Evolutionary conservation across 1,284 basidiomycete genomes (phyloP).

Genomic region (Ustilago hordei): DNA sequence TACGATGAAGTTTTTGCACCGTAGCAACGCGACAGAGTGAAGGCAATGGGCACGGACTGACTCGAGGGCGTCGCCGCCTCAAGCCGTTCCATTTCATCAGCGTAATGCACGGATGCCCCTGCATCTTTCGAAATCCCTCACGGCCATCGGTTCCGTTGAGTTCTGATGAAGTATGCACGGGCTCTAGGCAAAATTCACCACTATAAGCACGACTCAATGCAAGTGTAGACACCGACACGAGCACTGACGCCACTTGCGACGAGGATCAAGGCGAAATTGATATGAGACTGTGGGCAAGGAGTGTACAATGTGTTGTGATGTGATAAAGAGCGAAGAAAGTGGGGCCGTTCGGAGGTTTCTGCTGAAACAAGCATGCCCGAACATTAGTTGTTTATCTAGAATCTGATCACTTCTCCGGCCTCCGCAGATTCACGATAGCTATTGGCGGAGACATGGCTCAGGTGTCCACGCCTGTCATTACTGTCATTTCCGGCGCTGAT

Average conservation of each 20-base stretch:
- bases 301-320: background rate
- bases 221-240: background rate
- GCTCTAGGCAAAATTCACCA: background rate
- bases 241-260: background rate
- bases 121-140: background rate
- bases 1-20: background rate
- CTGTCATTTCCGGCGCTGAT: background rate
- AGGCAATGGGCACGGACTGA: background rate
- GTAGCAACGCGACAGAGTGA: background rate
- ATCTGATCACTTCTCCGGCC: conserved; percentile 33
- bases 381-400: conserved; percentile 1
- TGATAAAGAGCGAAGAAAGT: background rate
- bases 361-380: background rate
- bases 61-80: background rate
- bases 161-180: background rate
- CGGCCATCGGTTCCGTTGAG: background rate
- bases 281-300: background rate
- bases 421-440: conserved; percentile 4
- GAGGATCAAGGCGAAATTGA: background rate
- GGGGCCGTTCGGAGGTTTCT: background rate
- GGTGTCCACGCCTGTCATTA: conserved; percentile 1
- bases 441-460: background rate
- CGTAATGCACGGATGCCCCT: background rate
- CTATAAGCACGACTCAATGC: background rate
- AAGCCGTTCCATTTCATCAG: background rate